Conservation (phyloP, 306 rosid genomes). For the Biancaea sappan region DNA sequence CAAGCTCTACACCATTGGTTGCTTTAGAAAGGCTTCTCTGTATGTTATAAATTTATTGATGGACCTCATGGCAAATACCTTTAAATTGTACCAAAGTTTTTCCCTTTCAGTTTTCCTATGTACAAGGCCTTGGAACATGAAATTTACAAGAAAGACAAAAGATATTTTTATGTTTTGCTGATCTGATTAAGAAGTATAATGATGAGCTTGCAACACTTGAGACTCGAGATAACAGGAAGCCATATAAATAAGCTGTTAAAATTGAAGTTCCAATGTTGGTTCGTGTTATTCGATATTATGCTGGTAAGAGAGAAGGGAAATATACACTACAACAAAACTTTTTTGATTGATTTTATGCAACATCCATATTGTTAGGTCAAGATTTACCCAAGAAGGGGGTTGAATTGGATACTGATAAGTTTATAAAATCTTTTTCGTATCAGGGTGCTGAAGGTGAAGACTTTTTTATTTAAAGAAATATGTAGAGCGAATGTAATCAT, state of each 20-base stretch:
- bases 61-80: too few relatives aligned
- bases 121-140: neutral
- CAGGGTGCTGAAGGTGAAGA: too few relatives aligned
- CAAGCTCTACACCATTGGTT: too few relatives aligned
- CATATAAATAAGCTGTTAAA: conserved; percentile 65
- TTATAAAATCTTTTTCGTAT: too few relatives aligned
- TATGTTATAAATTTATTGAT: too few relatives aligned
- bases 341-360: neutral
- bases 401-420: too few relatives aligned
- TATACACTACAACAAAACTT: neutral
- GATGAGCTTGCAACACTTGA: conserved; percentile 86
- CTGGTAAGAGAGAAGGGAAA: conserved; percentile 51
- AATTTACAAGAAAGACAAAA: conserved; percentile 65
- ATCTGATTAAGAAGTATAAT: conserved; percentile 70
- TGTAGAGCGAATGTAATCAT: too few relatives aligned
- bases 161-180: conserved; percentile 74
- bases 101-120: too few relatives aligned
- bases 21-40: too few relatives aligned
- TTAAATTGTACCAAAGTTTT: too few relatives aligned
- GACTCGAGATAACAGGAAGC: conserved; percentile 95
- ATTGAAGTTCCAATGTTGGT: conserved; percentile 72
- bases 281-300: conserved; percentile 79
- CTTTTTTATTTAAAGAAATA: too few relatives aligned
- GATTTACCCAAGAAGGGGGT: too few relatives aligned
- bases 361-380: neutral